Conservation (phyloP, 2,329 filamentous ascomycete genomes). For the Cladosporium sp. region DNA sequence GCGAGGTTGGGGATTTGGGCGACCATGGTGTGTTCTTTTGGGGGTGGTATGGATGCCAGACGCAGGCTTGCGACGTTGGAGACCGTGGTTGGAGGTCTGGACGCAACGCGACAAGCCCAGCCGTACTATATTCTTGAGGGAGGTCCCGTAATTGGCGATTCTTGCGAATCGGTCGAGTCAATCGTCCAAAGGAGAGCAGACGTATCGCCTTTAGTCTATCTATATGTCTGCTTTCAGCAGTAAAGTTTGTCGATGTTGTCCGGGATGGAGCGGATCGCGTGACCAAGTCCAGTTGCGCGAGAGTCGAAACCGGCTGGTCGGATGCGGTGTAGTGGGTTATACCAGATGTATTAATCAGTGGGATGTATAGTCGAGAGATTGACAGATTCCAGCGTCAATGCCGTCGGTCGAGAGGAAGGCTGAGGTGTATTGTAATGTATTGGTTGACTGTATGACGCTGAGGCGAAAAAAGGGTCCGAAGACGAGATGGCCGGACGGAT, state of each 20-base stretch:
- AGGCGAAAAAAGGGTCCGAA: background rate
- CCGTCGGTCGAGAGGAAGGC: background rate
- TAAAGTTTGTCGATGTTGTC: too few species aligned
- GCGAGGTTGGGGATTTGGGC: conserved; percentile 49
- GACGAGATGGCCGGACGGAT: too few species aligned
- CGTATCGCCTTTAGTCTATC: background rate
- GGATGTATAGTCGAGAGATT: too few species aligned
- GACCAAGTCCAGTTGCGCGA: too few species aligned
- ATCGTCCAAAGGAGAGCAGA: conserved; percentile 1
- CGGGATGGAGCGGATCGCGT: background rate
- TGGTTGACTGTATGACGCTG: conserved; percentile 1
- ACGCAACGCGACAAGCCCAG: conserved; percentile 33
- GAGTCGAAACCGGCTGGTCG: too few species aligned
- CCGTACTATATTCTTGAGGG: conserved; percentile 20
- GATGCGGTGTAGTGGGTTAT: background rate
- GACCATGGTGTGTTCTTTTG: conserved; percentile 33
- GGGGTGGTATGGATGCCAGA: conserved; percentile 24
- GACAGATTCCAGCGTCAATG: background rate
- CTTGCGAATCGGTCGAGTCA: background rate
- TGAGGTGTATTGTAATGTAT: background rate
- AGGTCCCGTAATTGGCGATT: background rate
- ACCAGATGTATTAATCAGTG: background rate
- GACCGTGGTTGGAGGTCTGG: conserved; percentile 21
- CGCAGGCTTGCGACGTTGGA: conserved; percentile 34
- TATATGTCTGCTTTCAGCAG: background rate